Evolutionary conservation across 306 rosid species (phyloP).

Genomic region (Malus orientalis): DNA sequence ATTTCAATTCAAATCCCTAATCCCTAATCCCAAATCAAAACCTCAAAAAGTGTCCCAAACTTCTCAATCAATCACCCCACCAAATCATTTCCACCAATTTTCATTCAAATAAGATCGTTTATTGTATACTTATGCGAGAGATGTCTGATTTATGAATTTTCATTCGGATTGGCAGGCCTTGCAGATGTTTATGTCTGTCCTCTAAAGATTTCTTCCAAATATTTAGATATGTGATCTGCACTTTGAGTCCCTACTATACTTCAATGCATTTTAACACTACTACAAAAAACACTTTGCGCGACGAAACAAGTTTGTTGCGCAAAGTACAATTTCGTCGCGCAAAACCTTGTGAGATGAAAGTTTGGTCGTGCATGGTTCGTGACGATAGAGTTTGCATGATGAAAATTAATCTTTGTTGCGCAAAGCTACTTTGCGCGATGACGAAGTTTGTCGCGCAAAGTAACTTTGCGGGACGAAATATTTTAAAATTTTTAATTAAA

Average conservation of each 20-base stretch:
- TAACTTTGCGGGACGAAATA: no score
- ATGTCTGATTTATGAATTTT: neutral
- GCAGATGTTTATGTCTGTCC: neutral
- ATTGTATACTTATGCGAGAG: neutral
- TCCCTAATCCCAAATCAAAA: neutral
- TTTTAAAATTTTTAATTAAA: no score
- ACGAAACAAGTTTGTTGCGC: no score
- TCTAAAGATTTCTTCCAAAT: neutral
- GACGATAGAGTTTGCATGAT: no score
- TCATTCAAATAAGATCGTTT: neutral
- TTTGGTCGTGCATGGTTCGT: no score
- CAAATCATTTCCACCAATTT: neutral
- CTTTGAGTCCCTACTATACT: neutral
- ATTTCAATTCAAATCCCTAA: neutral
- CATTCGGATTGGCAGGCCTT: neutral
- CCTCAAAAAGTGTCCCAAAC: neutral
- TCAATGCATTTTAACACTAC: neutral
- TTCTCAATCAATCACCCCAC: neutral
- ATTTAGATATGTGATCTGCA: neutral
- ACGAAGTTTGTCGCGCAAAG: no score
- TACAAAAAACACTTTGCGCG: no score
- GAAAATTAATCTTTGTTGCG: no score
- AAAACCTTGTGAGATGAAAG: no score
- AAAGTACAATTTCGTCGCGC: no score
- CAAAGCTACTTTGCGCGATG: no score